A percentile compares a stretch with the other conserved stretches of the same genome.
Evolutionary conservation across 1,139 yeast genomes (phyloP).

Genomic region (Petasospora fabianii): DNA sequence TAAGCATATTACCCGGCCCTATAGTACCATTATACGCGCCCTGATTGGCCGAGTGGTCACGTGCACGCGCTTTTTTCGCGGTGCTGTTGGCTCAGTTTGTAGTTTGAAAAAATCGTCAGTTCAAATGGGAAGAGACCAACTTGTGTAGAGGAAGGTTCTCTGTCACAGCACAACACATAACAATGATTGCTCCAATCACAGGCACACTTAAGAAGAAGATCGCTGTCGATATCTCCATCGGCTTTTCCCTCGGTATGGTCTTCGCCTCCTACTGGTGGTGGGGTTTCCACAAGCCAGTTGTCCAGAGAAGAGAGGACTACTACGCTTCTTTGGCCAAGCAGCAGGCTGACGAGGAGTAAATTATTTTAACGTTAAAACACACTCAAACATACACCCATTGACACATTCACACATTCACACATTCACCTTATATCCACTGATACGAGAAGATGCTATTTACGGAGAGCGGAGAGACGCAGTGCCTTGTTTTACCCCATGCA

Average conservation of each 20-base stretch:
- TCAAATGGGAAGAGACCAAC: background rate
- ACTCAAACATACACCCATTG: too few relatives aligned
- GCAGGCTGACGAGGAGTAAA: conserved; percentile 58
- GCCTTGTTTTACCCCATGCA: too few relatives aligned
- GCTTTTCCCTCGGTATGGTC: conserved; percentile 49
- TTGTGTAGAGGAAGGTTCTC: too few relatives aligned
- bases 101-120: background rate
- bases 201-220: conserved; percentile 83
- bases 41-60: conserved; percentile 15
- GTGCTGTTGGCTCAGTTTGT: background rate
- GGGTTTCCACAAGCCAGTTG: conserved; percentile 68
- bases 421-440: conserved; percentile 3
- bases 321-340: conserved; percentile 74
- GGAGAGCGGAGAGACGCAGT: too few relatives aligned
- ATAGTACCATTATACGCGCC: conserved; percentile 5
- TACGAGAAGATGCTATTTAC: background rate
- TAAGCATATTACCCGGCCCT: conserved; percentile 7
- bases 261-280: conserved; percentile 69
- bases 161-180: conserved; percentile 1
- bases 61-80: background rate
- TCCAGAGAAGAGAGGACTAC: conserved; percentile 78
- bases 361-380: too few relatives aligned
- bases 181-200: conserved; percentile 83
- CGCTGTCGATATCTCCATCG: conserved; percentile 74
- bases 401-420: conserved; percentile 1